These are phyloP conservation scores for Aphanomyces cochlioides DNA, from an alignment of 352 stramenopile species.

Conservation along the genomic window DNA sequence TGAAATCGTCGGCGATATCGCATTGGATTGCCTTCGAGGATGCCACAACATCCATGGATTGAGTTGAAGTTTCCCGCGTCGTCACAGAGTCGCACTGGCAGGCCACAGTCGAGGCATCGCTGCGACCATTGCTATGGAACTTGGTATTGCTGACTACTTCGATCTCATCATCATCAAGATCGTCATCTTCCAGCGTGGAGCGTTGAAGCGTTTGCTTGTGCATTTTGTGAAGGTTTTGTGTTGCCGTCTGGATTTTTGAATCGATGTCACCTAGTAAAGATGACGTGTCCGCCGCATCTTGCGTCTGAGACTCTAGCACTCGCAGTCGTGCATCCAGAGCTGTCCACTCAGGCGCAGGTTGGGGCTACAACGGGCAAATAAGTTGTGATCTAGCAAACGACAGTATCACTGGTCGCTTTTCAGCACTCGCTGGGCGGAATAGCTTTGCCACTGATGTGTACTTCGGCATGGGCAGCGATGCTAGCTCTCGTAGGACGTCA, in stretches of 20 bases:
- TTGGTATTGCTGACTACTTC: background rate
- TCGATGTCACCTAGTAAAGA: background rate
- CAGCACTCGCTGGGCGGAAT: background rate
- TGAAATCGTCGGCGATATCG: background rate
- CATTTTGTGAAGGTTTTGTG: conserved; percentile 13
- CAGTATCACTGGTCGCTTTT: background rate
- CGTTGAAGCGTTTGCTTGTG: conserved; percentile 4
- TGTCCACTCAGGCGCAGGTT: background rate
- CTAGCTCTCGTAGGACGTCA: conserved; percentile 52
- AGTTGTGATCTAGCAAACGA: too few relatives aligned
- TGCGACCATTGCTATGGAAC: background rate
- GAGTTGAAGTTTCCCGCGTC: background rate
- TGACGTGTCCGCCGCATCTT: background rate
- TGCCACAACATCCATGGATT: background rate
- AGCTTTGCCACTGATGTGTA: conserved; percentile 44
- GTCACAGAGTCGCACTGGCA: background rate
- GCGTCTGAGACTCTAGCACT: conserved; percentile 33
- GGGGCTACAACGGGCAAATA: background rate
- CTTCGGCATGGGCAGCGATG: conserved; percentile 58
- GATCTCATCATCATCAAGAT: background rate
- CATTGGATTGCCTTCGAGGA: background rate
- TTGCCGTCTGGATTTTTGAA: conserved; percentile 14
- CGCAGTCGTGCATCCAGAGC: conserved; percentile 33
- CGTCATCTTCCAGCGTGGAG: background rate
- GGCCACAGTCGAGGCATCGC: background rate